Evolutionary conservation across 495 filamentous ascomycete genomes (phyloP).

Genomic region (Margaritispora aquatica): DNA sequence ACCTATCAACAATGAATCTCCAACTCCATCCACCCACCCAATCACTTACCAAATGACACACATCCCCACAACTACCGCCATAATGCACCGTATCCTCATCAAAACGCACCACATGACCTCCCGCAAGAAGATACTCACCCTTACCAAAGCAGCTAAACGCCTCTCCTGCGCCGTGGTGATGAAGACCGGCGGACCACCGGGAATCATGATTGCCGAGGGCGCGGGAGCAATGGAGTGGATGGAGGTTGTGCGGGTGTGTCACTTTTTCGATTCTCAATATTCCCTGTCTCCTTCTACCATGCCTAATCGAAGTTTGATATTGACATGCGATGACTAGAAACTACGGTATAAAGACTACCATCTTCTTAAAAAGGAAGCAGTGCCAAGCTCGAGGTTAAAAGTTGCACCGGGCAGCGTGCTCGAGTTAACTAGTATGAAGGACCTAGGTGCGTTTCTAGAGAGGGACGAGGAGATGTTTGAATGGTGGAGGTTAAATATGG

Average conservation of each 20-base stretch:
- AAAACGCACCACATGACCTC: slow-evolving; percentile 68
- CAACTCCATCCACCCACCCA: background rate
- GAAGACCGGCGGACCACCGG: slow-evolving; percentile 50
- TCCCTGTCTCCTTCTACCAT: background rate
- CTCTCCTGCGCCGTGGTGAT: slow-evolving; percentile 50
- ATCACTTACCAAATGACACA: slow-evolving; percentile 6
- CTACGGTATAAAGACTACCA: slow-evolving; percentile 22
- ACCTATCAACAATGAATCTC: background rate
- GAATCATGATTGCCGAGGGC: slow-evolving; percentile 62
- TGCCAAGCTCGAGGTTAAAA: background rate
- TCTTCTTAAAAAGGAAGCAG: slow-evolving; percentile 12
- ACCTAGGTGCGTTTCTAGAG: slow-evolving; percentile 13
- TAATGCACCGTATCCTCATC: slow-evolving; percentile 54
- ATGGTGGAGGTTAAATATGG: slow-evolving; percentile 21
- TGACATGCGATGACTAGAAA: slow-evolving; percentile 15
- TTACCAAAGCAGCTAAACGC: slow-evolving; percentile 48
- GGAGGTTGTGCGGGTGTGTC: slow-evolving; percentile 39
- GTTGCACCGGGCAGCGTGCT: slow-evolving; percentile 8
- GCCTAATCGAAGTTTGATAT: background rate
- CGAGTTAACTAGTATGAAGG: slow-evolving; percentile 17
- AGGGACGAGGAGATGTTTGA: slow-evolving; percentile 10
- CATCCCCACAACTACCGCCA: too few relatives aligned
- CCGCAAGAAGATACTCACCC: slow-evolving; percentile 54
- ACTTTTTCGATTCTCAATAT: too few relatives aligned
- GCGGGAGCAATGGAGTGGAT: slow-evolving; percentile 46